Conservation (phyloP, 805 yeast species). For the Metschnikowia peoriensis region DNA sequence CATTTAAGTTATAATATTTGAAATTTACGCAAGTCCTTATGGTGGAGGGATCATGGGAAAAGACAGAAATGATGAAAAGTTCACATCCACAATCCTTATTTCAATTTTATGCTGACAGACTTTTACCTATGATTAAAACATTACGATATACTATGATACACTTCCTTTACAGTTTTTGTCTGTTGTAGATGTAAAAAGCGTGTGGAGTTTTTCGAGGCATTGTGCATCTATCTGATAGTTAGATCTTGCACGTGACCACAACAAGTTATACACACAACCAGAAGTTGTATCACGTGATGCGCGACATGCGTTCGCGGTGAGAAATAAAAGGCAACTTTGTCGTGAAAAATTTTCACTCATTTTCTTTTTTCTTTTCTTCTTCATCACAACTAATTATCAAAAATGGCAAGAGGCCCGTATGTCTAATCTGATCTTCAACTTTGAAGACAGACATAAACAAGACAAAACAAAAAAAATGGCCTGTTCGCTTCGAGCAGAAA, state of each 20-base stretch:
- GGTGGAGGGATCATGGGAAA: too few relatives aligned
- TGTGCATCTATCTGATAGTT: too few relatives aligned
- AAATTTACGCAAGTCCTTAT: too few relatives aligned
- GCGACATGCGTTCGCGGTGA: not conserved
- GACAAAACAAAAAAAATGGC: constrained; percentile 13
- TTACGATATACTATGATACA: too few relatives aligned
- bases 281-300: constrained; percentile 1
- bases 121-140: too few relatives aligned
- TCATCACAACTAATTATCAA: constrained; percentile 26
- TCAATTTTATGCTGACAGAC: too few relatives aligned
- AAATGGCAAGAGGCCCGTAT: constrained; percentile 56
- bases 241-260: not conserved
- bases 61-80: too few relatives aligned
- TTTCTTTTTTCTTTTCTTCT: constrained; percentile 4
- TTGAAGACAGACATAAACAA: constrained; percentile 21
- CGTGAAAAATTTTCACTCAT: not conserved
- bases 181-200: too few relatives aligned
- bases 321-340: not conserved
- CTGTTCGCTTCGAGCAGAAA: constrained; percentile 10
- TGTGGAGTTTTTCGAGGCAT: too few relatives aligned
- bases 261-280: not conserved
- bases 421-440: constrained; percentile 26
- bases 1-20: too few relatives aligned
- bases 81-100: too few relatives aligned
- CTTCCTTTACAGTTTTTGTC: too few relatives aligned